These are phyloP conservation scores for Mycena polygramma DNA, from an alignment of 768 basidiomycete species.

Conservation along the genomic window DNA sequence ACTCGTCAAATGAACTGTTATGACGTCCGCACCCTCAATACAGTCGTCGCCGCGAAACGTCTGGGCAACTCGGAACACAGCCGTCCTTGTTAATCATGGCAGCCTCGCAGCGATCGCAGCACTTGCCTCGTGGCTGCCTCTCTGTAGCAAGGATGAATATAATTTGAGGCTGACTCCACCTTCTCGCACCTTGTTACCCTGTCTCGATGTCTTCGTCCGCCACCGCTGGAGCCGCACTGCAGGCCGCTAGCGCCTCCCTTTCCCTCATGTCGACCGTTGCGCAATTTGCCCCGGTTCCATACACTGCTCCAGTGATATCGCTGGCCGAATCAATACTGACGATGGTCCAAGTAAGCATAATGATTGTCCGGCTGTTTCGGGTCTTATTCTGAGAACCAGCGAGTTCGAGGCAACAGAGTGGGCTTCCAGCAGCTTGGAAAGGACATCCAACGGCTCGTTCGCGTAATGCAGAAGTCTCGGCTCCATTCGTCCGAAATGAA, in stretches of 20 bases:
- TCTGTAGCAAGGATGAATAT: no score
- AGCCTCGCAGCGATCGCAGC: no score
- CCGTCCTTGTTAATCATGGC: no score
- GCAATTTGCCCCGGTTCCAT: slow-evolving; percentile 2
- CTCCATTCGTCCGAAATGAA: not conserved
- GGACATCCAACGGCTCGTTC: slow-evolving; percentile 3
- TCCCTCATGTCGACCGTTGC: not conserved
- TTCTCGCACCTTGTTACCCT: not conserved
- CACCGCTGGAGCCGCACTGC: not conserved
- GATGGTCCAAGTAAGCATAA: not conserved
- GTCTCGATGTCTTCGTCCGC: not conserved
- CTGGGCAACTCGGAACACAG: no score
- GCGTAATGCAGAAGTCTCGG: not conserved
- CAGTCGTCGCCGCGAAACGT: no score
- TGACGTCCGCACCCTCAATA: no score
- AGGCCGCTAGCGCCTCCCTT: not conserved
- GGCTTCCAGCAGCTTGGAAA: slow-evolving; percentile 12
- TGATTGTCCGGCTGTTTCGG: not conserved
- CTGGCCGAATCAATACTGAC: slow-evolving; percentile 13
- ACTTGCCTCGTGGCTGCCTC: no score
- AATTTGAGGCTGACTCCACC: no score
- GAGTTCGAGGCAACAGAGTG: slow-evolving; percentile 12
- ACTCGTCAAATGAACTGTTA: no score
- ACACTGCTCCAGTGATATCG: slow-evolving; percentile 12
- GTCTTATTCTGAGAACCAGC: not conserved